phyloP scores from a whole-genome alignment of 495 filamentous ascomycete species.

The Penicillium daleae region DNA sequence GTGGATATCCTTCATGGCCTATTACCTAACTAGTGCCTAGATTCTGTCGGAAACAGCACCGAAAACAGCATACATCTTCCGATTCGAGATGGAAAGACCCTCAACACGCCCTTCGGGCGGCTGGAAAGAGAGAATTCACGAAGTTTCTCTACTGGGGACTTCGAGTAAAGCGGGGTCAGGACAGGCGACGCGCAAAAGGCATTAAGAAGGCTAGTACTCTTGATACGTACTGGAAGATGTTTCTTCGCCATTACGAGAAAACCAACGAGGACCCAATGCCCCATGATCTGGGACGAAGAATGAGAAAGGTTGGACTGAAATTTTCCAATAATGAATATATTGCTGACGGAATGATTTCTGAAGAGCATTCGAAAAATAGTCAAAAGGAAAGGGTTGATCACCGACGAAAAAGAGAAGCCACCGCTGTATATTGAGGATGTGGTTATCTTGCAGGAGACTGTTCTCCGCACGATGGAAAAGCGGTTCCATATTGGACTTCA shows the following conservation, averaged over 20 bases:
- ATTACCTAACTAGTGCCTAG: neutral
- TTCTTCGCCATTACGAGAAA: slow-evolving; percentile 3
- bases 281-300: neutral
- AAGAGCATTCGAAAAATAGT: neutral
- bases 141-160: neutral
- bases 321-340: neutral
- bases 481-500: neutral
- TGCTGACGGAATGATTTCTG: neutral
- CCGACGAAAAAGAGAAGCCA: neutral
- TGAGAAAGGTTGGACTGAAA: neutral
- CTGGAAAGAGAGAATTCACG: neutral
- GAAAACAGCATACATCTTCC: neutral
- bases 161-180: neutral
- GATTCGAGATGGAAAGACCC: neutral
- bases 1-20: neutral
- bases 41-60: neutral
- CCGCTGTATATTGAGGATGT: neutral
- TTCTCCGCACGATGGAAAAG: neutral
- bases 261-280: neutral
- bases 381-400: neutral
- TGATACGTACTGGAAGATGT: neutral
- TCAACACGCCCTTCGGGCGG: neutral
- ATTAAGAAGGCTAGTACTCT: neutral
- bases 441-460: neutral
- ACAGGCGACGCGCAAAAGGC: neutral